Base-by-base conservation (phyloP, 208 protist genomes). In the Wallacemonas rigidus region DNA sequence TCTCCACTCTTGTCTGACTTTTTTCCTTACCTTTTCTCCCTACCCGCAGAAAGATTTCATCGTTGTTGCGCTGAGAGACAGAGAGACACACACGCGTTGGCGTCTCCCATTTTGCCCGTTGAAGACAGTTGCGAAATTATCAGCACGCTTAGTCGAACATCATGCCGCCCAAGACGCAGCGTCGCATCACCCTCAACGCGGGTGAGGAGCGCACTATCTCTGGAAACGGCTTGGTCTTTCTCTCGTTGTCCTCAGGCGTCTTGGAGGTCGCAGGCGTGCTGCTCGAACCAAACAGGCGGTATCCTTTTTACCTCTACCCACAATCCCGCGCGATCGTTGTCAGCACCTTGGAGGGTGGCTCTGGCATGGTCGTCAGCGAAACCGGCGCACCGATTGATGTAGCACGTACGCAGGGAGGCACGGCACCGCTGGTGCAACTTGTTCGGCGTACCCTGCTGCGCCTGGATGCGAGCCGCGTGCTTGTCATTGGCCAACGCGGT, bases 331-430 rank as follows among this genome's bases (percentile, higher is more conserved):
- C 75, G 9, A 60, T 92, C 43, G 70, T 87, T 5, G 54, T 93
- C 35, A 88, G 83, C 77, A 92, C 91, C 4, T 72, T 95, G 26
- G 88, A 95, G 71, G 91, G 91, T 4, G 91, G 88, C 11, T 74
- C 79, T 43, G 83, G 80, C 36, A 64, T 74, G 39, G 79, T 86
- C 9, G 63, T 65, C 0, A 82, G 82, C 40, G 81, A 89, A 50
- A 67, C 36, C 45, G 69, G 57, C n/a, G 48, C 53, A 5, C 77
- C 78, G n/a, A 74, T 94, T 3, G 77, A 86, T 12, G 76, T 82
- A 2, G 69, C 71, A 38, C 75, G 73, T 7, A 61, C 75, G 9
- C 77, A 73, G 45, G 73, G 86, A 14, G 69, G 80, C 17, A 71
- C 82, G 43, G 79, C 80, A 2, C 38, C 76, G 40, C 75, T 95